Percentiles rank a stretch among this genome's conserved stretches.
Evolutionary conservation across 2,329 filamentous ascomycete genomes (phyloP).

Genomic region (Remersonia thermophila): DNA sequence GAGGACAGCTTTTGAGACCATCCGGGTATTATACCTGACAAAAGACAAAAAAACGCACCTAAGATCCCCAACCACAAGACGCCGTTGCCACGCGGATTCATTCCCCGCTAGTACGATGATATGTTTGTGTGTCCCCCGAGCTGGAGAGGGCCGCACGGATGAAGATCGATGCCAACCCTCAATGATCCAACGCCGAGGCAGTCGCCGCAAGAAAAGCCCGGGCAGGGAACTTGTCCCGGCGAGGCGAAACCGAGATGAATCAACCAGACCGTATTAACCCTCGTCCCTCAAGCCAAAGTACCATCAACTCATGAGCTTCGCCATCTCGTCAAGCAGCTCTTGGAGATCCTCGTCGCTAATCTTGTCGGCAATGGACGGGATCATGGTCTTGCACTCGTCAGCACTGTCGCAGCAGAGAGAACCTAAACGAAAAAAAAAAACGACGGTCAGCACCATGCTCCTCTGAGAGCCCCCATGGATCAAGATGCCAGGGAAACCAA

Average conservation of each 20-base stretch:
- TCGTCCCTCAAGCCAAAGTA: too few relatives aligned
- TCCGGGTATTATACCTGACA: conserved; percentile 3
- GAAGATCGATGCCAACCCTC: too few relatives aligned
- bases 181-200: too few relatives aligned
- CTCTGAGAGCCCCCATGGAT: too few relatives aligned
- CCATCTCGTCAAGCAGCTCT: conserved; percentile 80
- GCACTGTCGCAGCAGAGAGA: conserved; percentile 84
- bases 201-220: too few relatives aligned
- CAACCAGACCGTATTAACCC: too few relatives aligned
- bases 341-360: conserved; percentile 82
- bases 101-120: too few relatives aligned
- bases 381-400: conserved; percentile 92
- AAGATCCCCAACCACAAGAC: conserved; percentile 5
- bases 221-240: too few relatives aligned
- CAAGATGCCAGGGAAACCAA: too few relatives aligned
- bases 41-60: conserved; percentile 5
- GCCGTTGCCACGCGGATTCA: conserved; percentile 10
- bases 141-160: too few relatives aligned
- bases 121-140: too few relatives aligned
- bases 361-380: conserved; percentile 80
- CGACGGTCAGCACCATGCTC: background rate
- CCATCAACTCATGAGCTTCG: conserved; percentile 50
- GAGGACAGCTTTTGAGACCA: background rate
- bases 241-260: too few relatives aligned
- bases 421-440: conserved; percentile 35